phyloP scores from a whole-genome alignment of 345 rosid genomes.

The Tarenaya hassleriana region DNA sequence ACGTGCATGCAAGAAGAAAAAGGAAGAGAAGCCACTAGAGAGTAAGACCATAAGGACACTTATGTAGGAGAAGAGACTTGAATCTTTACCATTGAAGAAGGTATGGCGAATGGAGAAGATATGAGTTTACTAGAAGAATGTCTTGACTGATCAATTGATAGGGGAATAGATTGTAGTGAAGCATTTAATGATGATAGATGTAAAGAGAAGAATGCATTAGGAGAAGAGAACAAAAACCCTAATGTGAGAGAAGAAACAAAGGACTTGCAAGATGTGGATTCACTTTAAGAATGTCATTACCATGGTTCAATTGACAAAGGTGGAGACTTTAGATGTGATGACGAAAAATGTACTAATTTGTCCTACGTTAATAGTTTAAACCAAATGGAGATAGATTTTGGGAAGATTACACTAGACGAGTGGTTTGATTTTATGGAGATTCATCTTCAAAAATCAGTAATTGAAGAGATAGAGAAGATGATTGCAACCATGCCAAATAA shows the following conservation, averaged over 20 bases:
- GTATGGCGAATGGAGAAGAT: slow-evolving; percentile 6
- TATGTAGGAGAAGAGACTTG: slow-evolving; percentile 5
- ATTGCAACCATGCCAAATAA: slow-evolving; percentile 50
- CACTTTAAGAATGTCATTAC: not conserved
- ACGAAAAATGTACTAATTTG: slow-evolving; percentile 15
- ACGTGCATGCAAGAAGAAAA: slow-evolving; percentile 23
- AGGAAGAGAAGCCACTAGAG: slow-evolving; percentile 6
- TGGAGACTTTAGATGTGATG: slow-evolving; percentile 1
- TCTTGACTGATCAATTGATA: not conserved
- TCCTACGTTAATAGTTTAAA: slow-evolving; percentile 1
- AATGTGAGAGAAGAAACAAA: slow-evolving; percentile 17
- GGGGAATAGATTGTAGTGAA: slow-evolving; percentile 1
- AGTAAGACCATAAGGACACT: not conserved
- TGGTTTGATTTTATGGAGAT: slow-evolving; percentile 62
- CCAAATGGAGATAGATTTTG: slow-evolving; percentile 29
- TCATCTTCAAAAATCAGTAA: slow-evolving; percentile 43
- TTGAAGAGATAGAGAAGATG: slow-evolving; percentile 51
- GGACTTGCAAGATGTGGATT: not conserved
- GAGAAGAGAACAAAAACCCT: slow-evolving; percentile 13
- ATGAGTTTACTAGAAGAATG: not conserved
- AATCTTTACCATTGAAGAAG: slow-evolving; percentile 7
- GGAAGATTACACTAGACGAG: slow-evolving; percentile 46
- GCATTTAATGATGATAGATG: not conserved
- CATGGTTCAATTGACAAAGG: not conserved
- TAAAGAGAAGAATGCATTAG: not conserved